Base-by-base conservation (phyloP, 2,329 filamentous ascomycete species). In the Cercospora beticola region DNA sequence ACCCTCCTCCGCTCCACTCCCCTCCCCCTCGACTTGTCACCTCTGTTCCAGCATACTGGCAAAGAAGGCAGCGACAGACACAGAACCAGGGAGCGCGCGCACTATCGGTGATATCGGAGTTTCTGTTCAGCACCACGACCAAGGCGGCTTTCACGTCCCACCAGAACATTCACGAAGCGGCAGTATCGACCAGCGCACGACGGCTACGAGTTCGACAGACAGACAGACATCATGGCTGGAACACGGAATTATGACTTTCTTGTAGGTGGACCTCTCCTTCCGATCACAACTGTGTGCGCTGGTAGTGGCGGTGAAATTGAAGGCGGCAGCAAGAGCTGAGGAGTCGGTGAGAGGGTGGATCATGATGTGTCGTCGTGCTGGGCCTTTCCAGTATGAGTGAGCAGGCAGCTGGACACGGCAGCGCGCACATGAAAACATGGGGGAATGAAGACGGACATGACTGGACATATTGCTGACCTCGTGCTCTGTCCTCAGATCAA, bases 181-280 rank as follows among this genome's bases (percentile, higher is more conserved):
- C 49, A 26, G 49, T 56, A 26, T 56, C 23, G 49, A 56, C 49
- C 49, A 56, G 49, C 49, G 49, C 49, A 56, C 36, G 40, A n/a
- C 36, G 23, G 31, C 23, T 12, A 49, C 54, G 56, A 21, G 23
- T 56, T 26, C 49, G 49, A 28, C 49, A 36, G 30, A 59, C 56
- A 33, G 26, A 61, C 52, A 54, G 40, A 28, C 76, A 80, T 72
- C 73, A 99, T 99, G 95, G 94, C 95, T 78, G 93, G 92, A 82
- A 96, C 94, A 86, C 90, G 95, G 83, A 99, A 99, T 86, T 99
- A 99, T 84, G 95, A 99, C 83, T 98, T 98, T 83, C 87, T 99
- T 83, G 94, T 98, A 90, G 79, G 90, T 71, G 56, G n/a, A 31
- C 16, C 0, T 36, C 30, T 33, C n/a, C 9, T 14, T 21, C 18